Evolutionary conservation across 202 grass and related monocot genomes (phyloP).

Genomic region (Eragrostis tef): DNA sequence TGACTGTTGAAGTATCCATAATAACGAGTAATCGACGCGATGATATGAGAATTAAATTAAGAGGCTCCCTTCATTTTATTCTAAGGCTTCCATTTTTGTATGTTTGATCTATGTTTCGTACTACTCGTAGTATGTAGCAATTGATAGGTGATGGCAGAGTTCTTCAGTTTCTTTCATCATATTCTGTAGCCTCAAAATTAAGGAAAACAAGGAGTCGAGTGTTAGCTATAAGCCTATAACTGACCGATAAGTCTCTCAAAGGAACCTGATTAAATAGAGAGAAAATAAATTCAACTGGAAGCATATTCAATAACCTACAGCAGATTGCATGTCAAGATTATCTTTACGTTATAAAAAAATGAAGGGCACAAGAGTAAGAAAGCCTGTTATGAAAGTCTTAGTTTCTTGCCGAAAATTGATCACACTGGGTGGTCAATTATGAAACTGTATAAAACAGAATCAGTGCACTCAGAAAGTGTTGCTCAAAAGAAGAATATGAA

Average conservation of each 20-base stretch:
- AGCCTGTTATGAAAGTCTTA: neutral
- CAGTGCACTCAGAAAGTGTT: neutral
- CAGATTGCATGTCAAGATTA: neutral
- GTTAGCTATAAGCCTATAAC: slow-evolving; percentile 1
- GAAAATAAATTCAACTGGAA: too few relatives aligned
- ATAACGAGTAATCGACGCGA: slow-evolving; percentile 33
- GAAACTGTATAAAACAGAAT: slow-evolving; percentile 23
- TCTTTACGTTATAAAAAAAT: slow-evolving; percentile 9
- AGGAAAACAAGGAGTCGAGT: neutral
- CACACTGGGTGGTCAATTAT: slow-evolving; percentile 9
- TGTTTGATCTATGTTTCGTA: slow-evolving; percentile 25
- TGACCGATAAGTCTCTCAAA: neutral
- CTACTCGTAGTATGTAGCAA: slow-evolving; percentile 37
- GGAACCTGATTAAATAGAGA: slow-evolving; percentile 30
- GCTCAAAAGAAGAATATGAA: slow-evolving; percentile 5
- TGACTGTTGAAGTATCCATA: slow-evolving; percentile 38
- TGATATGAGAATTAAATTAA: slow-evolving; percentile 44
- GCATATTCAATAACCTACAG: neutral
- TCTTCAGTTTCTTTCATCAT: slow-evolving; percentile 27
- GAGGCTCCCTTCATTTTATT: slow-evolving; percentile 44
- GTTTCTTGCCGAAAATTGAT: slow-evolving; percentile 22
- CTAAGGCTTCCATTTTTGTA: slow-evolving; percentile 48
- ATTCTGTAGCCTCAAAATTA: slow-evolving; percentile 24
- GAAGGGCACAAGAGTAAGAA: slow-evolving; percentile 12
- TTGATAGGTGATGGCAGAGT: slow-evolving; percentile 4